A percentile compares a stretch with the other conserved stretches of the same genome.
phyloP scores from a whole-genome alignment of 23 red algal species.

The Gracilaria caudata region DNA sequence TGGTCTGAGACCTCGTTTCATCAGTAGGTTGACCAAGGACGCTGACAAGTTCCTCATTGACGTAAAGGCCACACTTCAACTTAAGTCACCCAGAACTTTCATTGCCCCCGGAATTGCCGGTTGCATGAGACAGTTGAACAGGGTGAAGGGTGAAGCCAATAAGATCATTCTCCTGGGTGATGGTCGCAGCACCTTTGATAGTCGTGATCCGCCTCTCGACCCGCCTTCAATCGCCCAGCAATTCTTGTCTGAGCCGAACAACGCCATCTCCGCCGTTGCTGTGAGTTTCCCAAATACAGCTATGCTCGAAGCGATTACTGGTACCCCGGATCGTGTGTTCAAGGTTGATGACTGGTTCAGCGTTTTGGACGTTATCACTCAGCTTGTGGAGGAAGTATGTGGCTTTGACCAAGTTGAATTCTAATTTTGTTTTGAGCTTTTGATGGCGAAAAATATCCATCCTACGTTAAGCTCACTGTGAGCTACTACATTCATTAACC shows the following conservation, averaged over 20 bases:
- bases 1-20: neutral
- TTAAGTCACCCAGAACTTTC: slow-evolving; percentile 27
- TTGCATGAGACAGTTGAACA: slow-evolving; percentile 22
- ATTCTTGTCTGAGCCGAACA: slow-evolving; percentile 15
- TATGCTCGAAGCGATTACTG: slow-evolving; percentile 23
- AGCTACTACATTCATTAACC: neutral
- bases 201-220: slow-evolving; percentile 18
- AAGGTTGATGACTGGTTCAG: slow-evolving; percentile 7
- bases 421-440: neutral
- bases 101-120: slow-evolving; percentile 26
- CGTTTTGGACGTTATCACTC: slow-evolving; percentile 2
- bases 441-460: neutral
- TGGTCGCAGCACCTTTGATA: slow-evolving; percentile 42
- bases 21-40: neutral
- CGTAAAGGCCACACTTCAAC: neutral
- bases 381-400: slow-evolving; percentile 18
- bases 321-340: neutral
- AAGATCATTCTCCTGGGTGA: slow-evolving; percentile 52
- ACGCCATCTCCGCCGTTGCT: slow-evolving; percentile 9
- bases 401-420: neutral
- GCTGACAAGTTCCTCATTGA: neutral
- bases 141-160: slow-evolving; percentile 5
- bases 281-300: slow-evolving; percentile 1
- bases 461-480: neutral
- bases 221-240: slow-evolving; percentile 7